These are phyloP conservation scores for Drechslerella dactyloides DNA, from an alignment of 2,329 filamentous ascomycete genomes.

Conservation along the genomic window DNA sequence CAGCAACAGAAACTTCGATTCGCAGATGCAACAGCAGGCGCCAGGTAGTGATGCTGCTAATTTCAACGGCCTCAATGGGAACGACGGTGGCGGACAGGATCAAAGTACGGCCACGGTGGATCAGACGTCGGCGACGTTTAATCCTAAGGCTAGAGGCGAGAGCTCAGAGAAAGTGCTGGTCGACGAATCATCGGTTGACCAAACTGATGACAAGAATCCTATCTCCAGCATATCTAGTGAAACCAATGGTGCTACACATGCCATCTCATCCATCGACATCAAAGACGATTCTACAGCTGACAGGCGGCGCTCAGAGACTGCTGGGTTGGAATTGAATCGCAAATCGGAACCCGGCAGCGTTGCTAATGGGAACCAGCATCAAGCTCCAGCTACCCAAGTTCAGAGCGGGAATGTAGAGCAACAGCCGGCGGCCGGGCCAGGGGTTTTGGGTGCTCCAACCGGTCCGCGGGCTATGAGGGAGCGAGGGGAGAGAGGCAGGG, in stretches of 20 bases:
- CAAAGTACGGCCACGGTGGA: constrained; percentile 49
- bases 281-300: constrained; percentile 27
- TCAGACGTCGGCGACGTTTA: constrained; percentile 1
- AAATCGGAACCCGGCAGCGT: constrained; percentile 37
- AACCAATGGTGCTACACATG: constrained; percentile 49
- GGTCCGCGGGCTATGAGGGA: constrained; percentile 95
- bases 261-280: constrained; percentile 50
- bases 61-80: constrained; percentile 27
- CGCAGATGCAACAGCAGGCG: constrained; percentile 26
- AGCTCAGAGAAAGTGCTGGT: constrained; percentile 44
- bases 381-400: constrained; percentile 55
- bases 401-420: constrained; percentile 50
- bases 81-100: constrained; percentile 28
- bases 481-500: constrained; percentile 60
- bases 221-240: constrained; percentile 47
- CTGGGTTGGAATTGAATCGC: constrained; percentile 3
- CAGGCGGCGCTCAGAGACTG: constrained; percentile 22
- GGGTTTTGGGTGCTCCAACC: constrained; percentile 76
- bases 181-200: constrained; percentile 32
- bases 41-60: constrained; percentile 45
- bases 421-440: constrained; percentile 64
- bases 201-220: constrained; percentile 35
- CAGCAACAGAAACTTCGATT: constrained; percentile 43
- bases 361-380: constrained; percentile 55
- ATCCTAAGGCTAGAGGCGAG: constrained; percentile 28